Conservation (phyloP, 371 early-diverging fungal species). For the Mortierella sp. region DNA sequence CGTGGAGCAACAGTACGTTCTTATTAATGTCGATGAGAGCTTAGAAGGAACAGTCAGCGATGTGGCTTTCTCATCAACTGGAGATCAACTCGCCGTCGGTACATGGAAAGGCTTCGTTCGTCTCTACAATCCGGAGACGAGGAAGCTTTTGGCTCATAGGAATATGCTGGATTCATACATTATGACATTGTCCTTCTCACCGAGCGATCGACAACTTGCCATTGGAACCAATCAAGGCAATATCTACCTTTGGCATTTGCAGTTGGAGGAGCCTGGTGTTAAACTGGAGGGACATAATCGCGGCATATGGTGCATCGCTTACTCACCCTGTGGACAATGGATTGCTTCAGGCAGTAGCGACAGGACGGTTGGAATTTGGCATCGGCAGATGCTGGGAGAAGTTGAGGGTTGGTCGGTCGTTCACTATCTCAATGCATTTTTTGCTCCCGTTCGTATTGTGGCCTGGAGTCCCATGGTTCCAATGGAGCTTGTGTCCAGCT, state of each 20-base stretch:
- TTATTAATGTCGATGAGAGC: neutral
- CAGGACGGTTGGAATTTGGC: no score
- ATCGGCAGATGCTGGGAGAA: no score
- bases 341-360: no score
- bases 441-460: no score
- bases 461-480: no score
- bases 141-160: neutral
- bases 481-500: no score
- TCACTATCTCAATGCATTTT: no score
- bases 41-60: neutral
- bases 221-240: neutral
- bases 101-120: neutral
- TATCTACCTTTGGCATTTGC: constrained; percentile 2
- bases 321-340: no score
- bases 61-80: neutral
- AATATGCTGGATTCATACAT: neutral
- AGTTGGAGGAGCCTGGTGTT: neutral
- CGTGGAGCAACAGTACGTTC: neutral
- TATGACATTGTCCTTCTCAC: constrained; percentile 5
- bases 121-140: neutral
- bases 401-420: no score
- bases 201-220: constrained; percentile 15
- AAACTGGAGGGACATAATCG: neutral
- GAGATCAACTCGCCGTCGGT: neutral
- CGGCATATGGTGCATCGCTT: no score